phyloP scores from a whole-genome alignment of 345 rosid species.

The Citrus medica region DNA sequence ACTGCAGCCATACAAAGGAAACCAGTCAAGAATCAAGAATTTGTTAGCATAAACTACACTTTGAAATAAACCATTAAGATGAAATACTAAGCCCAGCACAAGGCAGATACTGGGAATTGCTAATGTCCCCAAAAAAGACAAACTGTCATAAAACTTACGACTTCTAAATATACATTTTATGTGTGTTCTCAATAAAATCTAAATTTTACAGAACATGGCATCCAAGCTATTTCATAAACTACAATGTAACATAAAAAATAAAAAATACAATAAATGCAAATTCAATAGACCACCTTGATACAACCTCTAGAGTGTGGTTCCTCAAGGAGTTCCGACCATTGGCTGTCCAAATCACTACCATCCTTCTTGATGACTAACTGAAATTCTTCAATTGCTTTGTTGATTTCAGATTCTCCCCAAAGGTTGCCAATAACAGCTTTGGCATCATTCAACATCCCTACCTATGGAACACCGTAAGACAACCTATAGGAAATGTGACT shows the following conservation, averaged over 20 bases:
- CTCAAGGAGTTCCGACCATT: constrained; percentile 70
- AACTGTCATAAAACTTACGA: not conserved
- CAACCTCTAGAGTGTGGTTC: constrained; percentile 82
- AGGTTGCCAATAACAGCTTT: constrained; percentile 46
- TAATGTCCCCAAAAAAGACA: not conserved
- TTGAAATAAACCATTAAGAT: constrained; percentile 1
- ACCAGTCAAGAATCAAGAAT: not conserved
- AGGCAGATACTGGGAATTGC: not conserved
- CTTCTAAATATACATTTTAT: not conserved
- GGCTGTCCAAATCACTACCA: constrained; percentile 46
- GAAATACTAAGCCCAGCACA: not conserved
- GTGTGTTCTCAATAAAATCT: not conserved
- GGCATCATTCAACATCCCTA: constrained; percentile 58
- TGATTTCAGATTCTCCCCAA: constrained; percentile 70
- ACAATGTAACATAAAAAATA: not conserved
- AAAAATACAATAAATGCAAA: not conserved
- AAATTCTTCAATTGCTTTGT: constrained; percentile 52
- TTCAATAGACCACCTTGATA: constrained; percentile 37
- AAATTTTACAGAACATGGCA: not conserved
- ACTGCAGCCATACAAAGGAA: constrained; percentile 43
- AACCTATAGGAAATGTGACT: constrained; percentile 10
- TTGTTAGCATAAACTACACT: not conserved
- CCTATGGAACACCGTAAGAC: constrained; percentile 30
- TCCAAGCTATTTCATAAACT: not conserved
- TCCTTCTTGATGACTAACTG: constrained; percentile 51